phyloP scores from a whole-genome alignment of 345 rosid genomes.

The Rubroshorea leprosula region DNA sequence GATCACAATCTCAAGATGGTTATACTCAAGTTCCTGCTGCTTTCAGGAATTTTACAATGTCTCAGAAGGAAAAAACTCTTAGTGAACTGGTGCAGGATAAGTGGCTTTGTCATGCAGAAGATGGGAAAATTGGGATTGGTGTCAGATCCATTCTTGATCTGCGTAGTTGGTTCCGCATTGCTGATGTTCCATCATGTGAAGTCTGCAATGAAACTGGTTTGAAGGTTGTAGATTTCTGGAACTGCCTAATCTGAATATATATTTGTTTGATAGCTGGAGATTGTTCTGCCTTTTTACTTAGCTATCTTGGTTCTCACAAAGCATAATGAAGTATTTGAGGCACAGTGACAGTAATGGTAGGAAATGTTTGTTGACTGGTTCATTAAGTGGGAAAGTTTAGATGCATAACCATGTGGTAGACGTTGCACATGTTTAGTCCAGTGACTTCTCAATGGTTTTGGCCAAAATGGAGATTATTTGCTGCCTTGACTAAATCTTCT shows the following conservation, averaged over 20 bases:
- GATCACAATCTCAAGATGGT: slow-evolving; percentile 34
- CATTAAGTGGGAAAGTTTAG: too few species aligned
- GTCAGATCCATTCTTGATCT: slow-evolving; percentile 78
- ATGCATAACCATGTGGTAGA: too few species aligned
- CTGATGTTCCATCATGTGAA: slow-evolving; percentile 69
- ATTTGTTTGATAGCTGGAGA: background rate
- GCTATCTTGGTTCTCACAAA: too few species aligned
- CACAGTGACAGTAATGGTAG: too few species aligned
- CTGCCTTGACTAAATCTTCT: slow-evolving; percentile 3
- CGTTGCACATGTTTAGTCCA: background rate
- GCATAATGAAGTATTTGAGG: too few species aligned
- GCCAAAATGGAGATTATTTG: background rate
- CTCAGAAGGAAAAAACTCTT: slow-evolving; percentile 79
- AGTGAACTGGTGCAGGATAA: slow-evolving; percentile 60
- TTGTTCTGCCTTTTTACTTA: slow-evolving; percentile 10
- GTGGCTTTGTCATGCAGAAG: slow-evolving; percentile 63
- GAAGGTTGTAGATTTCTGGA: slow-evolving; percentile 41
- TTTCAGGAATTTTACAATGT: slow-evolving; percentile 67
- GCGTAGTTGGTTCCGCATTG: slow-evolving; percentile 70
- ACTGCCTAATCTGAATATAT: background rate
- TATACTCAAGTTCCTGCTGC: slow-evolving; percentile 53
- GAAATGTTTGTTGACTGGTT: too few species aligned
- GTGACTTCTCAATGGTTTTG: background rate
- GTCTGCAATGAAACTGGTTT: slow-evolving; percentile 90
- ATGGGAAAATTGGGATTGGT: slow-evolving; percentile 73